Evolutionary conservation across 768 basidiomycete species (phyloP), one percentile per base, ranked within the genome.

Genomic region (Lactarius hatsudake): DNA sequence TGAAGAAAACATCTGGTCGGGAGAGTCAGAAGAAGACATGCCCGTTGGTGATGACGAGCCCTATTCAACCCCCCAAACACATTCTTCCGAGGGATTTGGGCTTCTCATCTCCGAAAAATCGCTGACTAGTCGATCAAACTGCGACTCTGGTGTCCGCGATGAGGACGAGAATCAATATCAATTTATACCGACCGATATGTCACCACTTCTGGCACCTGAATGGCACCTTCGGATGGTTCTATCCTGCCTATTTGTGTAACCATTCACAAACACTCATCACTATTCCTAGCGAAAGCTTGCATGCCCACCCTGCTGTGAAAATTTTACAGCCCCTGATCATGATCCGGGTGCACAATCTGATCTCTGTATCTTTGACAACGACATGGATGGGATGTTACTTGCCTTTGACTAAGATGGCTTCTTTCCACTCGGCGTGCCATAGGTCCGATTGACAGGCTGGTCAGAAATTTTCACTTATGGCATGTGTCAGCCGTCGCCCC

Each of bases 1-100:
- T 60, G 59, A 68, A 23, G 62, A 64, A 38, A 45, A 55, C 40
- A 34, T 68, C 32, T 64, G 53, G 62, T 60, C 63, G 38, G 40
- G 26, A 32, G 62, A 55, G 38, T 59, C 51, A 26, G 51, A 63
- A 53, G 62, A 63, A 5, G 40, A 45, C 3, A n/a, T 53, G 13
- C 26, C 26, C 13, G 2, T 26, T 43, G 51, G 26, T 30, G 36
- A 34, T 23, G 23, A 18, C 26, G 59, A 48, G 8, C 32, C 40
- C 58, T 20, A 68, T 60, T 40, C 53, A 45, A 42, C 26, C 53
- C 30, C 20, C 51, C 61, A 34, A 59, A 28, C 55, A 3, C 34
- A 42, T 13, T 42, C 43, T 60, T 34, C 59, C 53, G 42, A 63
- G 59, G 20, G 4, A 56, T 23, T 15, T 28, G 42, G 34, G 42